phyloP scores from a whole-genome alignment of 345 rosid species.

The Camelina hispida region DNA sequence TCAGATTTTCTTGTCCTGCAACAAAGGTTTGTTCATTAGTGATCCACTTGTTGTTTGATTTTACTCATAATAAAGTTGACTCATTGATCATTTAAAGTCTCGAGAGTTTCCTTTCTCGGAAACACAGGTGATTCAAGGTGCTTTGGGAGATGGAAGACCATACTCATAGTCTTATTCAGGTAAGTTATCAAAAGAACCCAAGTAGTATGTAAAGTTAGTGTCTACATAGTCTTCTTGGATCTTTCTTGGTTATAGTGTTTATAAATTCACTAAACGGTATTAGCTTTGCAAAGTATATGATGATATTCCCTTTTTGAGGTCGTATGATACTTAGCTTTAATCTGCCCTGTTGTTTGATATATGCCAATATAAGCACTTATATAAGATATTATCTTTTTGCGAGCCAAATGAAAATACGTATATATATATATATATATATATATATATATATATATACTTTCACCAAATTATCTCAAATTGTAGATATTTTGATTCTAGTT shows the following conservation, averaged over 20 bases:
- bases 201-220: conserved; percentile 32
- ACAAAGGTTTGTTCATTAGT: conserved; percentile 4
- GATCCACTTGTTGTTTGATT: conserved; percentile 32
- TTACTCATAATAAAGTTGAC: conserved; percentile 8
- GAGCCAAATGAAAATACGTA: neutral
- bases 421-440: too few relatives aligned
- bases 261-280: conserved; percentile 7
- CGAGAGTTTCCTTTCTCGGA: conserved; percentile 39
- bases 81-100: conserved; percentile 18
- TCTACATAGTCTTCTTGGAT: conserved; percentile 26
- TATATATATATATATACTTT: too few relatives aligned
- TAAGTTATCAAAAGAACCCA: conserved; percentile 40
- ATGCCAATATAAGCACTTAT: conserved; percentile 32
- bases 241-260: conserved; percentile 30
- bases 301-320: conserved; percentile 27
- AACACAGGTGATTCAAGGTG: conserved; percentile 32
- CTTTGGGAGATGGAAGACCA: conserved; percentile 41
- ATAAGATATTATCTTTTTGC: conserved; percentile 9
- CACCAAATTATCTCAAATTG: conserved; percentile 11
- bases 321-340: conserved; percentile 22
- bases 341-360: conserved; percentile 13
- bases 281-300: conserved; percentile 17
- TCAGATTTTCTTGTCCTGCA: conserved; percentile 35
- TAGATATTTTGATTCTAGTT: conserved; percentile 20
- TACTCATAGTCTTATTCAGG: conserved; percentile 34